Conservation (phyloP, 371 early-diverging fungal genomes). For the Syncephalis fuscata region DNA sequence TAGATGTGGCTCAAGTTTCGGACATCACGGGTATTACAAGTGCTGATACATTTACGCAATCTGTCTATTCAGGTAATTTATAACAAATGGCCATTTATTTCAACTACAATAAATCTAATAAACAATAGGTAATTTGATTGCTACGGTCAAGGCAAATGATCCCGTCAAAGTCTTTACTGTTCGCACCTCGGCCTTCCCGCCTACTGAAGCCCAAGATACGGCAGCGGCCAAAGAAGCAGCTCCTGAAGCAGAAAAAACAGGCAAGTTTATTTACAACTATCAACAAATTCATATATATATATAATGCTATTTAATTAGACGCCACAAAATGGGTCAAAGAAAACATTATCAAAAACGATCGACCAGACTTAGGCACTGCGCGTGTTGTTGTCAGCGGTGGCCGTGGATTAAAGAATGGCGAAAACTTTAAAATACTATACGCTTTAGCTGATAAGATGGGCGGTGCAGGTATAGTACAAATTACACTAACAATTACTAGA, state of each 20-base stretch:
- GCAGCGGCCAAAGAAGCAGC: conserved; percentile 45
- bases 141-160: conserved; percentile 83
- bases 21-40: conserved; percentile 69
- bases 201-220: conserved; percentile 27
- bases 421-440: conserved; percentile 87
- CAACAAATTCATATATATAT: not conserved
- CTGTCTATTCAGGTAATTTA: conserved; percentile 81
- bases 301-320: conserved; percentile 8
- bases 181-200: conserved; percentile 81
- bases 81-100: not conserved
- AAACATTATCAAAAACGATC: conserved; percentile 84
- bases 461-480: conserved; percentile 54
- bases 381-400: conserved; percentile 88
- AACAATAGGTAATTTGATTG: conserved; percentile 78
- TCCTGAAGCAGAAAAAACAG: conserved; percentile 33
- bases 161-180: conserved; percentile 78
- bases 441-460: conserved; percentile 89
- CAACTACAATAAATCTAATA: not conserved
- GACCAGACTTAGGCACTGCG: conserved; percentile 84
- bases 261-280: not conserved
- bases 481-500: not conserved
- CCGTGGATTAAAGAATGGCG: conserved; percentile 91
- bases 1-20: conserved; percentile 82
- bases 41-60: conserved; percentile 86
- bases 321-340: conserved; percentile 74